Evolutionary conservation across 371 early-diverging fungal species (phyloP).

Genomic region (Zychaea mexicana): DNA sequence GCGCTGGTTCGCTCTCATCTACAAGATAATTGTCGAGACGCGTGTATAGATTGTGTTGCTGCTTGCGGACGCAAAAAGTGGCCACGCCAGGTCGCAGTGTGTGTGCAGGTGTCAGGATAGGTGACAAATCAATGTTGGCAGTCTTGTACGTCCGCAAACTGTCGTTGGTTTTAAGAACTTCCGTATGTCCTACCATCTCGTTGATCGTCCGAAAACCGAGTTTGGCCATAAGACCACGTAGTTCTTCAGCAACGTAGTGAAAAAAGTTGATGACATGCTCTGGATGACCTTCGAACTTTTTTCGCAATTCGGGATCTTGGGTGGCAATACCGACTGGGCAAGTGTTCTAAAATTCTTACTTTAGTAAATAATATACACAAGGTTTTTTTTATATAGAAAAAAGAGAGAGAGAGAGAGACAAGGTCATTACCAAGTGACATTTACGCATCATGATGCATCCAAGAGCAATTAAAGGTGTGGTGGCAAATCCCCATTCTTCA

Average conservation of each 20-base stretch:
- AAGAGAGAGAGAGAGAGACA: conserved; percentile 6
- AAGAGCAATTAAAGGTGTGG: conserved; percentile 95
- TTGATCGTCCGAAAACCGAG: conserved; percentile 91
- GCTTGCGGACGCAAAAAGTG: conserved; percentile 76
- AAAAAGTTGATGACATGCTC: conserved; percentile 98
- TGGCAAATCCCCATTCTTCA: conserved; percentile 98
- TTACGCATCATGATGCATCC: conserved; percentile 97
- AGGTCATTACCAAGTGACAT: conserved; percentile 47
- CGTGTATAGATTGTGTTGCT: conserved; percentile 84
- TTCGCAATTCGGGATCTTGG: conserved; percentile 92
- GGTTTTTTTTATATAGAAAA: background rate
- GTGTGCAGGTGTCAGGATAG: conserved; percentile 88
- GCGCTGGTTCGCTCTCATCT: conserved; percentile 74
- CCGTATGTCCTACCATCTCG: conserved; percentile 95
- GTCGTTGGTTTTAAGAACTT: conserved; percentile 78
- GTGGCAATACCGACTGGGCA: conserved; percentile 98
- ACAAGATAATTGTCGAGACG: conserved; percentile 67
- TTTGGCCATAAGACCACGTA: conserved; percentile 89
- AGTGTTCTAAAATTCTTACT: conserved; percentile 86
- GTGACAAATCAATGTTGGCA: conserved; percentile 79
- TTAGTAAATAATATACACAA: background rate
- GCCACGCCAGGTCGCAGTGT: conserved; percentile 87
- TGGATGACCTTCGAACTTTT: conserved; percentile 91
- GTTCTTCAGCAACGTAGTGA: conserved; percentile 94
- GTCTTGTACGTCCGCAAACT: conserved; percentile 82